Evolutionary conservation across 441 rosid species (phyloP).

Genomic region (Populus tomentosa): DNA sequence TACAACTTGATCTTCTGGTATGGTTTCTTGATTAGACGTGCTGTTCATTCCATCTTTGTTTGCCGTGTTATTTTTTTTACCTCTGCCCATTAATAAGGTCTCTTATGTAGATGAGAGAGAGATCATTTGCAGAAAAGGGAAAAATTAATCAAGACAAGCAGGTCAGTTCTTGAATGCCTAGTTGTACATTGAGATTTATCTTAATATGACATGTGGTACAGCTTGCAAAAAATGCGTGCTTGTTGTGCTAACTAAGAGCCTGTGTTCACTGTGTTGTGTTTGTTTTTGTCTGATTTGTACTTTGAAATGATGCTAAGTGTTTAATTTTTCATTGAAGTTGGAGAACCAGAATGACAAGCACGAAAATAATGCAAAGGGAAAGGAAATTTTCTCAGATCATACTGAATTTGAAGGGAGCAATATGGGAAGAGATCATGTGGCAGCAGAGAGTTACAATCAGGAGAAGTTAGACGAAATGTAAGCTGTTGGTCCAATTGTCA

Average conservation of each 20-base stretch:
- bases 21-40: conserved; percentile 22
- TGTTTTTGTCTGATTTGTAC: background rate
- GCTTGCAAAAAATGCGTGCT: background rate
- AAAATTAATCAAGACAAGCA: conserved; percentile 65
- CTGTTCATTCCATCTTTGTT: conserved; percentile 16
- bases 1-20: conserved; percentile 81
- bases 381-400: conserved; percentile 40
- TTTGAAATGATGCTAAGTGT: background rate
- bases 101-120: conserved; percentile 63
- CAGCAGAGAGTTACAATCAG: conserved; percentile 29
- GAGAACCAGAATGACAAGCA: conserved; percentile 14
- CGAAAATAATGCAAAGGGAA: conserved; percentile 44
- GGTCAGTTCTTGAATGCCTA: conserved; percentile 26
- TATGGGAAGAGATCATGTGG: conserved; percentile 23
- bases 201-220: background rate
- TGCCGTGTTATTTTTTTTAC: conserved; percentile 3
- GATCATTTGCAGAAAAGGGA: conserved; percentile 61
- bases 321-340: background rate
- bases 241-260: background rate
- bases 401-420: conserved; percentile 18
- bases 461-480: conserved; percentile 75
- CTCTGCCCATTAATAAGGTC: background rate
- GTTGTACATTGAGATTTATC: background rate
- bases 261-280: background rate
- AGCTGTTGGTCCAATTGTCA: conserved; percentile 19